A percentile compares a stretch with the other conserved stretches of the same genome.
Evolutionary conservation across 148 eudicot genomes (phyloP).

Genomic region (Rhododendron ferrugineum): DNA sequence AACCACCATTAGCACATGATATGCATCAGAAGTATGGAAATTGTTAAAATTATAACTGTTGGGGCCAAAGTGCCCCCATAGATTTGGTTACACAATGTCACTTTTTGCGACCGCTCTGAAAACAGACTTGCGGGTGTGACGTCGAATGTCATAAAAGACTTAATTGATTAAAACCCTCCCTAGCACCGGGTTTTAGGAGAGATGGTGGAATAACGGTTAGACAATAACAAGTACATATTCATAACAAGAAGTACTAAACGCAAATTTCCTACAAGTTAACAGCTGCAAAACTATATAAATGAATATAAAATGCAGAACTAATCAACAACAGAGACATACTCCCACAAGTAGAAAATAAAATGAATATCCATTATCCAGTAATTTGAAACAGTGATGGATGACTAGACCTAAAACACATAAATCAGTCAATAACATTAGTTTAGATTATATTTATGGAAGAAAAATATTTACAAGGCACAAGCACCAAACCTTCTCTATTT

Average conservation of each 20-base stretch:
- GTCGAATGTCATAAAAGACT: too few species aligned
- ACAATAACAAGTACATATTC: background rate
- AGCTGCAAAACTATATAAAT: background rate
- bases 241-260: background rate
- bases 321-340: background rate
- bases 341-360: background rate
- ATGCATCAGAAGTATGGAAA: background rate
- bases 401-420: background rate
- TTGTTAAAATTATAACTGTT: background rate
- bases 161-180: too few species aligned
- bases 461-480: background rate
- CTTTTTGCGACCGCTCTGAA: too few species aligned
- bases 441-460: background rate
- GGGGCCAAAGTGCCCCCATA: too few species aligned
- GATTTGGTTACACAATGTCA: too few species aligned
- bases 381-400: background rate
- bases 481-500: slow-evolving; percentile 78
- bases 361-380: background rate
- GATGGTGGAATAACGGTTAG: too few species aligned
- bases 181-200: too few species aligned
- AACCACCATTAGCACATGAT: background rate
- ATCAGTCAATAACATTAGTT: background rate
- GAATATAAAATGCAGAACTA: background rate
- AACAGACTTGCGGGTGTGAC: too few species aligned
- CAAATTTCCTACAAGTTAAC: background rate